Conservation (phyloP, 2,329 filamentous ascomycete species). For the Aspergillus brunneoviolaceus region DNA sequence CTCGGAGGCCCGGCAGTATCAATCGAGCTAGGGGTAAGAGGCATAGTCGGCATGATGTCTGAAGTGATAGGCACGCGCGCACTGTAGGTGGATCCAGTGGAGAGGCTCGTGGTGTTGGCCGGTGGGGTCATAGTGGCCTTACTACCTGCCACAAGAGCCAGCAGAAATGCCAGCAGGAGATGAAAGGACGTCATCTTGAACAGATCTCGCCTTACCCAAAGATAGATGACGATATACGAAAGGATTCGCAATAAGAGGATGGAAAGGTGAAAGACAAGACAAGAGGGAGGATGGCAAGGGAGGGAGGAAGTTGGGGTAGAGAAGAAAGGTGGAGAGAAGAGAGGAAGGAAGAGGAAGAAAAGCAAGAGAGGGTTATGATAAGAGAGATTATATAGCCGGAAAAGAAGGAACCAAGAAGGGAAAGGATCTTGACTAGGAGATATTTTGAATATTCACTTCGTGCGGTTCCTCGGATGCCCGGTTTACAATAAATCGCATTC, state of each 20-base stretch:
- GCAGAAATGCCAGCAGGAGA: not conserved
- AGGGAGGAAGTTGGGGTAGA: no score
- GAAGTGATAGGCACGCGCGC: constrained; percentile 13
- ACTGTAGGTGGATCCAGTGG: constrained; percentile 5
- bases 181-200: not conserved
- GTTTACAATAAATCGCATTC: no score
- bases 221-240: not conserved
- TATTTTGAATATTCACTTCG: no score
- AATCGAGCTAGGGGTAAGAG: not conserved
- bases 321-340: not conserved
- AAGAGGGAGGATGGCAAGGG: not conserved
- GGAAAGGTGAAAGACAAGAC: no score
- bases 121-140: not conserved
- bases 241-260: not conserved
- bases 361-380: no score
- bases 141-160: not conserved
- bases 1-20: constrained; percentile 15
- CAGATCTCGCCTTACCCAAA: not conserved
- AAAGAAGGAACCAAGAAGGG: not conserved
- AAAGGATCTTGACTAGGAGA: not conserved
- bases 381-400: no score
- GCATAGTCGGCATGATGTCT: constrained; percentile 1
- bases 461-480: no score
- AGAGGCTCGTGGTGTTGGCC: constrained; percentile 1
- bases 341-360: not conserved